phyloP scores from a whole-genome alignment of 2,329 filamentous ascomycete species.

The Elsinoe fawcettii region DNA sequence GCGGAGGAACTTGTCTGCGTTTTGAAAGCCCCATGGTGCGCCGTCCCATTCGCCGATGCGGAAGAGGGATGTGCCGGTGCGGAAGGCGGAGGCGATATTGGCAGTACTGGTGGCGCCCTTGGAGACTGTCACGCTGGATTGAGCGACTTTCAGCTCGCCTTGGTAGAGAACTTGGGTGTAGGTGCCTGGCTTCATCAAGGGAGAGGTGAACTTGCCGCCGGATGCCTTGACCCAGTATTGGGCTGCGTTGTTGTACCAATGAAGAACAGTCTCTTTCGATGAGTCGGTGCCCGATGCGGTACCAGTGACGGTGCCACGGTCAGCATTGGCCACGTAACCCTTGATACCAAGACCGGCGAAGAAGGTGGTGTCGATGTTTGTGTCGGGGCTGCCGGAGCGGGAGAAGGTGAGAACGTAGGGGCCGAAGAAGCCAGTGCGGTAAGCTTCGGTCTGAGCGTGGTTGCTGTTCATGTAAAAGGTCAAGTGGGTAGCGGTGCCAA shows the following conservation, averaged over 20 bases:
- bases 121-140: slow-evolving; percentile 42
- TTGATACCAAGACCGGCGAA: slow-evolving; percentile 51
- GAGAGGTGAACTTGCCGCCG: slow-evolving; percentile 54
- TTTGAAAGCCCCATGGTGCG: slow-evolving; percentile 51
- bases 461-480: slow-evolving; percentile 64
- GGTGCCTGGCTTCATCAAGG: slow-evolving; percentile 58
- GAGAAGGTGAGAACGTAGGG: slow-evolving; percentile 58
- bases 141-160: slow-evolving; percentile 49
- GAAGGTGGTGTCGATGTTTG: slow-evolving; percentile 49
- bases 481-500: slow-evolving; percentile 48
- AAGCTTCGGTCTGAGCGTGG: slow-evolving; percentile 56
- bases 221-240: slow-evolving; percentile 59
- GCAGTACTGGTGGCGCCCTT: slow-evolving; percentile 43
- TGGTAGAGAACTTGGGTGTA: slow-evolving; percentile 63
- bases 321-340: slow-evolving; percentile 50
- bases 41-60: slow-evolving; percentile 61
- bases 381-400: slow-evolving; percentile 47
- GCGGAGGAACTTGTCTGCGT: slow-evolving; percentile 57
- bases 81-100: slow-evolving; percentile 44
- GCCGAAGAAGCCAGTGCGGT: slow-evolving; percentile 56
- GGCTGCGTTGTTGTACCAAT: slow-evolving; percentile 55
- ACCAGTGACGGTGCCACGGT: slow-evolving; percentile 53
- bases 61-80: slow-evolving; percentile 49
- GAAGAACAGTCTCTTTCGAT: slow-evolving; percentile 50
- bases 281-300: slow-evolving; percentile 51